Evolutionary conservation across 129 eudicot species (phyloP), one percentile per base, ranked within the genome.

Genomic region (Flaveria robusta): DNA sequence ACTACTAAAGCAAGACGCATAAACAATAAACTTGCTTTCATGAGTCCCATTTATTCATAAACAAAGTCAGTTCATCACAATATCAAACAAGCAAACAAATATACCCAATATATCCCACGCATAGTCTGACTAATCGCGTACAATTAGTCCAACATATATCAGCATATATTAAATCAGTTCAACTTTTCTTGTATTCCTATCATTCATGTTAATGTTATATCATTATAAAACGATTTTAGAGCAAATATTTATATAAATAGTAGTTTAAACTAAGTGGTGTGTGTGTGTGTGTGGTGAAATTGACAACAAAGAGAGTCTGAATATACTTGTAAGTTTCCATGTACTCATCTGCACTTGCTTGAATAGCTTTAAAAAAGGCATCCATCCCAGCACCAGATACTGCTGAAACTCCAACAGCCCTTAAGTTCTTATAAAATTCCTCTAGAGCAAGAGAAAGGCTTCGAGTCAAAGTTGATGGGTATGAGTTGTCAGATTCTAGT

Each of bases 341-440:
- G 86, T 89, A 94, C 74, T 94, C 99, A 16, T 89, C 88, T 19
- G 99, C 93, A 79, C 97, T 94, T 55, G 96, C 89, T 74, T 94
- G 91, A 68, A 94, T 68, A 68, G 97, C 87, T 82, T 87, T 87
- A 22, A 94, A 91, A 69, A 94, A 94, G 1, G 85, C 87, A 70
- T 87, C 93, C 89, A 94, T 94, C 50, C 99, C 99, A 69, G 90
- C 85, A 59, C 99, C 97, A 72, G 92, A 75, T 29, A 94, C 92
- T 7, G 99, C 99, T 76, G 97, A 94, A 46, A 94, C 99, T 79
- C 99, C 99, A 71, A 94, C 97, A 22, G 97, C 77, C 43, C 85
- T 81, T 19, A 94, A 84, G 65, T 91, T 89, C 67, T 89, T 91
- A 76, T 89, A 91, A 76, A 94, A 94, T 72, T 94, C 99, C 75